Conservation (phyloP, 306 rosid genomes). For the Canavalia ensiformis region DNA sequence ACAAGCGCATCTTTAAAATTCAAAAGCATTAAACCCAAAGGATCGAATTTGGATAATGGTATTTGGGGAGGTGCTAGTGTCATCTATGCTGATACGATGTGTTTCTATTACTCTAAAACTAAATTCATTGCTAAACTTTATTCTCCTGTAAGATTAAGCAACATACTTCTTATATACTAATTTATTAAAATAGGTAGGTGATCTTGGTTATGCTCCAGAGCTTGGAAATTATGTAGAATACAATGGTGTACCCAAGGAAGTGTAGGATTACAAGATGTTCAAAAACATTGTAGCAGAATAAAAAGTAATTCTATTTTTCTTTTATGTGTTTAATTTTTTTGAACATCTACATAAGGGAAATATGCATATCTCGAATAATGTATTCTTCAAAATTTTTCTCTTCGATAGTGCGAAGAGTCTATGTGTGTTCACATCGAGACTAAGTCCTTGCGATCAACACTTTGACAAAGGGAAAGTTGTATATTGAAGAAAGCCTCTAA, state of each 20-base stretch:
- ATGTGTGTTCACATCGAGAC: too few species aligned
- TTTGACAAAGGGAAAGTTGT: too few species aligned
- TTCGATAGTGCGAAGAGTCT: too few species aligned
- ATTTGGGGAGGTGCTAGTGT: conserved; percentile 99
- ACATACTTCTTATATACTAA: conserved; percentile 10
- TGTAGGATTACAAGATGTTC: too few species aligned
- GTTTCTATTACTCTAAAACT: conserved; percentile 40
- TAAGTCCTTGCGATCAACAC: too few species aligned
- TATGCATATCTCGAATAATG: too few species aligned
- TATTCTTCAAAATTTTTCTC: too few species aligned
- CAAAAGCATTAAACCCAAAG: conserved; percentile 81
- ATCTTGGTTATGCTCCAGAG: conserved; percentile 94
- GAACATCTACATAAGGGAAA: too few species aligned
- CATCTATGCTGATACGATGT: conserved; percentile 93
- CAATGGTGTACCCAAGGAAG: conserved; percentile 97
- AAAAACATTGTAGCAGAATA: too few species aligned
- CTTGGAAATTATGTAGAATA: conserved; percentile 98
- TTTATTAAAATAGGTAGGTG: conserved; percentile 77
- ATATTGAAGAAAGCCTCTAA: too few species aligned
- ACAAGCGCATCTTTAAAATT: conserved; percentile 96
- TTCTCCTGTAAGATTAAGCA: conserved; percentile 20
- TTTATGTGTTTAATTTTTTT: too few species aligned
- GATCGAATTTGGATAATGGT: conserved; percentile 99
- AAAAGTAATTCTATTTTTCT: too few species aligned
- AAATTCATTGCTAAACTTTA: conserved; percentile 32